Conservation (phyloP, 192 early-diverging fungal species). For the Kappamyces sp. region DNA sequence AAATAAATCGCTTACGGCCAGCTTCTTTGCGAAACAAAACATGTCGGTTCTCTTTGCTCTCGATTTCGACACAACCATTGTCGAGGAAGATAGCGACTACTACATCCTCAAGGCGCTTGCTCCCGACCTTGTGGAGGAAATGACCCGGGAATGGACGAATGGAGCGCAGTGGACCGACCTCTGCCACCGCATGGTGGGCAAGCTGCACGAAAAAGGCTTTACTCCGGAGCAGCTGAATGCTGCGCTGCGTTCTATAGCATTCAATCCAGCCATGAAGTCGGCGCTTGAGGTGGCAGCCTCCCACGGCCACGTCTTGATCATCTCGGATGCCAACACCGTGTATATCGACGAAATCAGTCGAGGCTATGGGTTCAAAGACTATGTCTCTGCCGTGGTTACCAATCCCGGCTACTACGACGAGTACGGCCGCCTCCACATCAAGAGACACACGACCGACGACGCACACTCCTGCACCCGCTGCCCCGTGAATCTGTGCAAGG, state of each 20-base stretch:
- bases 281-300: neutral
- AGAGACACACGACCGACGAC: slow-evolving; percentile 11
- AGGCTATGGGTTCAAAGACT: slow-evolving; percentile 8
- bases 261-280: slow-evolving; percentile 19
- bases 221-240: slow-evolving; percentile 23
- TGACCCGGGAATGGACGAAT: slow-evolving; percentile 12
- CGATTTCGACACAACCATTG: slow-evolving; percentile 37
- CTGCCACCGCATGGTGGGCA: slow-evolving; percentile 22
- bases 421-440: slow-evolving; percentile 18
- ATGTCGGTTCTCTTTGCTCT: slow-evolving; percentile 24
- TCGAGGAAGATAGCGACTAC: slow-evolving; percentile 32
- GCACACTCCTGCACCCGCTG: slow-evolving; percentile 27
- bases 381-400: slow-evolving; percentile 29
- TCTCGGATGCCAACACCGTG: slow-evolving; percentile 35
- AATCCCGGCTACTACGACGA: slow-evolving; percentile 28
- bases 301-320: slow-evolving; percentile 5
- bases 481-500: slow-evolving; percentile 34
- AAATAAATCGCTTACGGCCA: no score
- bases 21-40: no score
- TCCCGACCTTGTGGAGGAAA: slow-evolving; percentile 15
- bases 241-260: slow-evolving; percentile 17
- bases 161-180: slow-evolving; percentile 35
- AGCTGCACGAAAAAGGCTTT: slow-evolving; percentile 19
- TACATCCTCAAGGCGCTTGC: slow-evolving; percentile 26
- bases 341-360: slow-evolving; percentile 31